These are phyloP conservation scores for Phtheirospermum japonicum DNA, from an alignment of 257 asterid species.

Conservation along the genomic window DNA sequence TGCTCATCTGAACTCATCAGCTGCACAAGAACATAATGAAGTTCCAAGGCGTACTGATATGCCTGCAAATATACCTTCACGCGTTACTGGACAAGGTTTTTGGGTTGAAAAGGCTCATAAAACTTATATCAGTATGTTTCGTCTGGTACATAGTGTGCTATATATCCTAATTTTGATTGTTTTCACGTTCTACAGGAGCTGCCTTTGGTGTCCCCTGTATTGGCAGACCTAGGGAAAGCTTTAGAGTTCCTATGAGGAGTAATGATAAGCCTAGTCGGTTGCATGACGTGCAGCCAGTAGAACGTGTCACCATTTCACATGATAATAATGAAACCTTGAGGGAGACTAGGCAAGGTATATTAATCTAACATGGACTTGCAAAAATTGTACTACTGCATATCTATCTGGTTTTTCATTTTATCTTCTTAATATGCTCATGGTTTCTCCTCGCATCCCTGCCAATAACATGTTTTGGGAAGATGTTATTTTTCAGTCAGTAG, in stretches of 20 bases:
- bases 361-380: conserved; percentile 2
- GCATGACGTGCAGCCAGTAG: conserved; percentile 28
- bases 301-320: conserved; percentile 26
- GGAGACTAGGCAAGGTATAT: conserved; percentile 33
- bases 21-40: conserved; percentile 26
- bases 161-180: conserved; percentile 24
- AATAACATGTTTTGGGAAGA: conserved; percentile 31
- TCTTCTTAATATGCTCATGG: conserved; percentile 15
- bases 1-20: conserved; percentile 34
- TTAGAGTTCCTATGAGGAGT: conserved; percentile 35
- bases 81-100: conserved; percentile 35
- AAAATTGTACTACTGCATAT: background rate
- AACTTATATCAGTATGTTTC: conserved; percentile 5
- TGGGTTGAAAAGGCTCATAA: background rate
- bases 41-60: conserved; percentile 28
- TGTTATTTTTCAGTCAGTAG: conserved; percentile 25
- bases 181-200: conserved; percentile 32
- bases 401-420: background rate
- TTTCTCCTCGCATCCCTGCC: conserved; percentile 24
- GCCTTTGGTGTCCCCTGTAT: conserved; percentile 25
- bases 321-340: conserved; percentile 27
- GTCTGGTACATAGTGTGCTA: conserved; percentile 7
- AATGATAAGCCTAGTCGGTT: conserved; percentile 32
- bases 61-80: conserved; percentile 27
- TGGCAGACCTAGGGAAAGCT: conserved; percentile 28